Base-by-base conservation (phyloP, 1,139 yeast genomes). In the Saccharomyces hybrid region DNA sequence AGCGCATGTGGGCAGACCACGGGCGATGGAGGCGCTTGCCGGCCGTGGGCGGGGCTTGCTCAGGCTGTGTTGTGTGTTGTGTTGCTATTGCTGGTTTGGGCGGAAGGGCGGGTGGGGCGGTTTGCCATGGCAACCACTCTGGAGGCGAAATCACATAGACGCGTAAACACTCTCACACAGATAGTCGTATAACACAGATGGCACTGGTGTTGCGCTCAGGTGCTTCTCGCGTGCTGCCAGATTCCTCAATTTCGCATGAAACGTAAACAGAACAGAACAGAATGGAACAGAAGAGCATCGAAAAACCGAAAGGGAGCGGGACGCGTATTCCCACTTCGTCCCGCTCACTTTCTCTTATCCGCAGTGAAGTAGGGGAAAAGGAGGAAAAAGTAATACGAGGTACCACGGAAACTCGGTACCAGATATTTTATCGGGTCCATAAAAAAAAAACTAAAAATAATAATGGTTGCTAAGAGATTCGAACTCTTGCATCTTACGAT, bases 401-500 rank as follows among this genome's bases (percentile, higher is more conserved):
- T 14, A 14, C 4, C 16, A n/a, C n/a, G 19, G 14, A 14, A 34
- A 14, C 2, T 16, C 9, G 26, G 26, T 4, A 19, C 4, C 4
- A 12, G 9, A 11, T 4, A n/a, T 19, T 19, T 38, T 8, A 9
- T 9, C 24, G 19, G 16, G 11, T 14, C 11, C n/a, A 8, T 7
- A 16, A 8, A 27, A 27, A 27, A 50, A 44, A 29, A 44, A 21
- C 11, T 24, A 48, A 48, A 48, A 48, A 48, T 19, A 6, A 7
- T 19, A 29, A 29, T 50, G 52, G 52, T 50, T 50, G 52, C 52
- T 48, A 48, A 52, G 54, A 52, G 54, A 52, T 52, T 52, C 54
- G 54, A 52, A 52, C 54, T 52, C 54, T 52, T 52, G 54, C 54
- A 52, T 52, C 54, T 52, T 52, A 52, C 54, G 54, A 52, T 52